Evolutionary conservation across 1,284 basidiomycete species (phyloP), one percentile per base, ranked within the genome.

Genomic region (Hortiboletus rubellus): DNA sequence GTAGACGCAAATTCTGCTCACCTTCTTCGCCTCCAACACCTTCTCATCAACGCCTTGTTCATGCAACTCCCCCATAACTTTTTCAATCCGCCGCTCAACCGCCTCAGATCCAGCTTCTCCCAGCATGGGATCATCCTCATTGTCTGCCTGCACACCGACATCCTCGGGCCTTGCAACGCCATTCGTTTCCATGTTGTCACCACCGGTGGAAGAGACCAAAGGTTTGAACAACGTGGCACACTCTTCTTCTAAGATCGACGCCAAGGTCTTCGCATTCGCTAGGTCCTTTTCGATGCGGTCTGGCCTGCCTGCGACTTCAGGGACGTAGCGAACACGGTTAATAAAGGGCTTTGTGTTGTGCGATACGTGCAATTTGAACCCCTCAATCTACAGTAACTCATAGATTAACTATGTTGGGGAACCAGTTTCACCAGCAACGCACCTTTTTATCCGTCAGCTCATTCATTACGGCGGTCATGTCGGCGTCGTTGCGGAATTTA

Each of bases 331-430:
- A 57, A 92, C 77, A 60, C 87, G 82, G 61, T 88, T 89, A 52
- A 85, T 82, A 72, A 93, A 91, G 15, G 93, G 87, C 54, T 87
- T 86, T 34, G 83, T 81, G 67, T 89, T 93, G 71, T 93, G 88
- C 22, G 85, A 86, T 66, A 96, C 89, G 72, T 96, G 93, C 52
- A 96, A 78, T 64, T 93, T 95, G 78, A 96, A 96, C 53, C 89
- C 90, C 72, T 95, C 93, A 68, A 97, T 91, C 94, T 96, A 62
- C 45, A 49, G 22, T 55, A 55, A 50, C 42, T 40, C 45, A 41
- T 51, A 46, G 50, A 62, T 58, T 53, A 62, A 52, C n/a, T 22
- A 43, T 10, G 46, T 38, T 27, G 37, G 22, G 56, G 18, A 34
- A 53, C 38, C 34, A 47, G 37, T 15, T 43, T 31, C 37, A 8